Conservation (phyloP, 2,329 filamentous ascomycete genomes). For the Cercospora janseana region DNA sequence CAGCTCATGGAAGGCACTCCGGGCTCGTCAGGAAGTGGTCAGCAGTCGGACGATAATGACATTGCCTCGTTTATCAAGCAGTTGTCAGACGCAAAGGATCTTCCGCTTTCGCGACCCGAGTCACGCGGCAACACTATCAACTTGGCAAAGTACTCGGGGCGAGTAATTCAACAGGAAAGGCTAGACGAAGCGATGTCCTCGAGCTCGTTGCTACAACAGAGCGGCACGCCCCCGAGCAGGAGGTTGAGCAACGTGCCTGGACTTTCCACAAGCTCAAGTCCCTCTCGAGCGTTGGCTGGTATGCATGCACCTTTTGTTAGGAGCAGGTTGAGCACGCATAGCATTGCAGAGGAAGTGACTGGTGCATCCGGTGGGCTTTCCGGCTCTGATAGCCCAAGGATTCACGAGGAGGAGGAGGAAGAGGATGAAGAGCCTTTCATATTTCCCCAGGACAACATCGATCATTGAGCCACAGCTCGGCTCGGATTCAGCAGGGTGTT, state of each 20-base stretch:
- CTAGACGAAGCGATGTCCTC: slow-evolving; percentile 92
- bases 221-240: slow-evolving; percentile 73
- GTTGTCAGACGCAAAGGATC: slow-evolving; percentile 82
- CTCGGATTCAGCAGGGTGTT: slow-evolving; percentile 10
- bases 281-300: slow-evolving; percentile 66
- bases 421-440: slow-evolving; percentile 35
- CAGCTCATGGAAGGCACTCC: slow-evolving; percentile 61
- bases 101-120: slow-evolving; percentile 64
- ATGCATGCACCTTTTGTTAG: slow-evolving; percentile 92
- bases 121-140: slow-evolving; percentile 49
- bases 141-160: slow-evolving; percentile 71
- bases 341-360: slow-evolving; percentile 62
- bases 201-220: slow-evolving; percentile 79
- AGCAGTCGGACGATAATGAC: slow-evolving; percentile 74
- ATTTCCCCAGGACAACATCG: slow-evolving; percentile 29
- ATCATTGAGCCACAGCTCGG: slow-evolving; percentile 1
- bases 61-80: slow-evolving; percentile 91
- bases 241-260: slow-evolving; percentile 65
- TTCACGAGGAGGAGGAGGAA: slow-evolving; percentile 27
- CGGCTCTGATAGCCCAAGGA: slow-evolving; percentile 25
- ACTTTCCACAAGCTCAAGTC: slow-evolving; percentile 81
- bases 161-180: slow-evolving; percentile 76
- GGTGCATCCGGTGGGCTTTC: slow-evolving; percentile 30
- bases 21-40: slow-evolving; percentile 65
- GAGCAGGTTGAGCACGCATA: slow-evolving; percentile 88